Percentiles rank a stretch among this genome's conserved stretches.
Conservation (phyloP, 352 stramenopile genomes). For the Blastocystis sp. region DNA sequence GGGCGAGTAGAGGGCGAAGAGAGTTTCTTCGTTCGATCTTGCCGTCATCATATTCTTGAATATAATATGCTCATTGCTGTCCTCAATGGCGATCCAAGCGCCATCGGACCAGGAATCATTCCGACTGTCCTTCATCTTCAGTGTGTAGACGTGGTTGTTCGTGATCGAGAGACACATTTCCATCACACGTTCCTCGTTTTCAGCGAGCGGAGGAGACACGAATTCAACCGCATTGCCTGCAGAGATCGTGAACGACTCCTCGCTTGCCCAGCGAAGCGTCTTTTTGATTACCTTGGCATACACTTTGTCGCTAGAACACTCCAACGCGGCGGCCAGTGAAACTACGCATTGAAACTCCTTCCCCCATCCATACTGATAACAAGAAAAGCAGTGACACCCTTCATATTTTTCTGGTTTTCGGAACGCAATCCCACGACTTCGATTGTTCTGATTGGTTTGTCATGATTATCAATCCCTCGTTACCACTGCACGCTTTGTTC, state of each 20-base stretch:
- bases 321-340: not conserved
- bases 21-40: not conserved
- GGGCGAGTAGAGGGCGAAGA: not conserved
- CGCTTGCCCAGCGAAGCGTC: not conserved
- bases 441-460: too few relatives aligned
- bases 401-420: too few relatives aligned
- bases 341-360: not conserved
- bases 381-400: too few relatives aligned
- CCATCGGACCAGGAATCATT: not conserved
- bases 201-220: not conserved
- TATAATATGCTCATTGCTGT: not conserved
- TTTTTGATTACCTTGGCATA: not conserved
- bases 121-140: not conserved
- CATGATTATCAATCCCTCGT: too few relatives aligned
- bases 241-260: not conserved
- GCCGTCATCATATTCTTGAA: slow-evolving; percentile 13
- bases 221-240: not conserved
- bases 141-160: not conserved
- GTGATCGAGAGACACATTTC: not conserved
- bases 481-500: too few relatives aligned
- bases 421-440: too few relatives aligned
- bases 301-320: not conserved
- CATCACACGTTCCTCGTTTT: not conserved
- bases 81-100: not conserved
- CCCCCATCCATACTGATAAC: too few relatives aligned